Base-by-base conservation (phyloP, 352 stramenopile species). In the Peronosclerospora sorghi region DNA sequence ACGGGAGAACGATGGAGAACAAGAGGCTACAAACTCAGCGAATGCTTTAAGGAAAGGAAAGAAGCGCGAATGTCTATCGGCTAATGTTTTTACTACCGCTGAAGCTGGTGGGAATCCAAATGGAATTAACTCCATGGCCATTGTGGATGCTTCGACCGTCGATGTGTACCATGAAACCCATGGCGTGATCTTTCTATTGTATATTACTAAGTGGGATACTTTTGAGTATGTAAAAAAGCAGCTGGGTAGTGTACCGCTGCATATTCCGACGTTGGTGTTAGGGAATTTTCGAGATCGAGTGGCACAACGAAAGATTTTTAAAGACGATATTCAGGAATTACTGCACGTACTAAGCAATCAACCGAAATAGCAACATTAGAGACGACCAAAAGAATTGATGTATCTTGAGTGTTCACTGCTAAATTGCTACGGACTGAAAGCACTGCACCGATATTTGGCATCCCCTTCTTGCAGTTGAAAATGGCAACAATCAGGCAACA, bases 141-240 rank as follows among this genome's bases (percentile, higher is more conserved):
- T 69, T 2, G 73, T 92, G 19, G 86, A 96, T 43, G 83, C 83
- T 7, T 72, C 67, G 20, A 86, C 77, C 1, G 76, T 96, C 5
- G 79, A 96, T 50, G 81, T 96, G 44, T 96, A 95, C 48, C 68
- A 93, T 21, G 80, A 86, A 54, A 77, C 80, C 12, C 77, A 89
- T 44, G 76, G 75, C 6, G 80, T 89, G 5, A 75, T 96, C 17
- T 96, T 95, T 46, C 43, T 96, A 41, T 51, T 96, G 38, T 77
- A 96, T 51, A 66, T 94, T 23, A 85, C 70, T 14, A 83, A 80
- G 48, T 74, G 62, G 49, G 56, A 83, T 44, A 87, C 79, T 32
- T 62, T 93, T 21, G 79, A 90, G 55, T 95, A 95, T 32, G 83
- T 89, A 5, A 66, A 69, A 8, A 55, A 77, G 36, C 68, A 87